Evolutionary conservation across 2,329 filamentous ascomycete species (phyloP).

Genomic region (Hymenoscyphus infarciens): DNA sequence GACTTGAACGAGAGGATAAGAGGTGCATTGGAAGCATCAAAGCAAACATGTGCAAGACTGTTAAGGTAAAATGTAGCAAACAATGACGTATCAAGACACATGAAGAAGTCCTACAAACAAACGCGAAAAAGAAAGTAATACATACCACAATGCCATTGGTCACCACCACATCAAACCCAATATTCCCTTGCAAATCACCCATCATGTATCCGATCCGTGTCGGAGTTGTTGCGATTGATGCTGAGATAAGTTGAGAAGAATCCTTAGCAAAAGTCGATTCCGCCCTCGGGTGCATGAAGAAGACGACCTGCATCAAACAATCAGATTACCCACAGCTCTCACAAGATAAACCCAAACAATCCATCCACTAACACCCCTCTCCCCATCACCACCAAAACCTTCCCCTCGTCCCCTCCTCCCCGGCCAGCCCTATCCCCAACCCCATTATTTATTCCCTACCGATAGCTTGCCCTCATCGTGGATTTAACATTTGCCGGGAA

Average conservation of each 20-base stretch:
- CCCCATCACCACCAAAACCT: not conserved
- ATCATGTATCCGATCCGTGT: not conserved
- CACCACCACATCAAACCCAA: conserved; percentile 40
- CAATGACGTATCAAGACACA: not conserved
- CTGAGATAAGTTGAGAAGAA: not conserved
- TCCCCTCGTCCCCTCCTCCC: not conserved
- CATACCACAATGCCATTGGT: conserved; percentile 42
- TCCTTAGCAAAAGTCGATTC: not conserved
- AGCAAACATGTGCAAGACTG: not conserved
- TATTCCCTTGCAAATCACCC: conserved; percentile 9
- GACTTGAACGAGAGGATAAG: not conserved
- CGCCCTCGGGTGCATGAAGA: too few species aligned
- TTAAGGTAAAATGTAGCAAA: not conserved
- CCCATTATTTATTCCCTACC: too few species aligned
- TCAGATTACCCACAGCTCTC: not conserved
- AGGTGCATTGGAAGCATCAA: not conserved
- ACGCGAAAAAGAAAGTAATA: not conserved
- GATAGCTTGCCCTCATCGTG: too few species aligned
- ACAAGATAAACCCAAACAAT: not conserved
- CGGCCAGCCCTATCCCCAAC: not conserved
- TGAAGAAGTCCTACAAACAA: not conserved
- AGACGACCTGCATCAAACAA: not conserved
- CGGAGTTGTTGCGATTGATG: not conserved
- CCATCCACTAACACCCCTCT: not conserved
- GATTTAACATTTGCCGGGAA: too few species aligned